phyloP scores from a whole-genome alignment of 495 filamentous ascomycete genomes.

The Neurospora discreta region DNA sequence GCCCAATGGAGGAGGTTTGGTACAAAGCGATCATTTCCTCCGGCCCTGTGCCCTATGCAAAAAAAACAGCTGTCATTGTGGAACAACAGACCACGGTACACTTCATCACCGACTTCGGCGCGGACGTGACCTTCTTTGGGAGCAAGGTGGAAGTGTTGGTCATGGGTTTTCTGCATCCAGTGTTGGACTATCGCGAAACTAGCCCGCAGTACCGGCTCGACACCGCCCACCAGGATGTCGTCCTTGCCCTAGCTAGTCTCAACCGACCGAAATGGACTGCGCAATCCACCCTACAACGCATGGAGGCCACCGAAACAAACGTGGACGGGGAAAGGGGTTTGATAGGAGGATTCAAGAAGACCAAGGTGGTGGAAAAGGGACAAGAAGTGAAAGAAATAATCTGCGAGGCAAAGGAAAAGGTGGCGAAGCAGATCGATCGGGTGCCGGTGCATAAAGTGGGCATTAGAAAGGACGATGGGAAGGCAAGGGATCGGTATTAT shows the following conservation, averaged over 20 bases:
- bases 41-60: slow-evolving; percentile 27
- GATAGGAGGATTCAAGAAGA: slow-evolving; percentile 18
- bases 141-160: slow-evolving; percentile 37
- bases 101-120: slow-evolving; percentile 37
- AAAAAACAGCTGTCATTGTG: slow-evolving; percentile 25
- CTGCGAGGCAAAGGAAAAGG: not conserved
- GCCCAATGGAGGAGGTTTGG: slow-evolving; percentile 26
- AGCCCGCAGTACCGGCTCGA: slow-evolving; percentile 31
- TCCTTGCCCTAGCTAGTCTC: slow-evolving; percentile 39
- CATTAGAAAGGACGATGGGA: slow-evolving; percentile 40
- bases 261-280: slow-evolving; percentile 43
- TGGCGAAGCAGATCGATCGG: slow-evolving; percentile 30
- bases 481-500: slow-evolving; percentile 33
- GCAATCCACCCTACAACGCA: slow-evolving; percentile 18
- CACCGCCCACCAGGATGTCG: slow-evolving; percentile 37
- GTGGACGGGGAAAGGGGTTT: slow-evolving; percentile 26
- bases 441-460: slow-evolving; percentile 45
- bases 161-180: slow-evolving; percentile 43
- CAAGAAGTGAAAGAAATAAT: not conserved
- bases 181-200: slow-evolving; percentile 14
- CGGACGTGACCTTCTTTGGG: slow-evolving; percentile 20
- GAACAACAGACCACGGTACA: slow-evolving; percentile 30
- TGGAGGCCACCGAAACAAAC: slow-evolving; percentile 18
- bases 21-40: slow-evolving; percentile 42
- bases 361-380: slow-evolving; percentile 28